Percentiles rank a stretch among this genome's conserved stretches.
phyloP scores from a whole-genome alignment of 371 early-diverging fungal species.

The Mucor racemosus region DNA sequence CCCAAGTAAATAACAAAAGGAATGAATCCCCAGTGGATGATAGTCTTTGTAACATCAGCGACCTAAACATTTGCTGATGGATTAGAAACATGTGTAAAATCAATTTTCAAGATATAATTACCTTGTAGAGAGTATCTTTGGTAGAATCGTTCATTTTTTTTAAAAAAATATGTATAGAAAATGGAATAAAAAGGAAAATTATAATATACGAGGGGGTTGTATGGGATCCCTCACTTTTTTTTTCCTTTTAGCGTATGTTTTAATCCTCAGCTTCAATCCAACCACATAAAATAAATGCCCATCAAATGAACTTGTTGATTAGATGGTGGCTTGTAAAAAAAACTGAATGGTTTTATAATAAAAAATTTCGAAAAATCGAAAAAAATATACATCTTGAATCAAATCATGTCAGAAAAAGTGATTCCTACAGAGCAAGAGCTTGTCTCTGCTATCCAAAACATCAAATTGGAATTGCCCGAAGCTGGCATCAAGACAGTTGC shows the following conservation, averaged over 20 bases:
- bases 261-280: neutral
- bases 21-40: conserved; percentile 73
- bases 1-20: conserved; percentile 72
- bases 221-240: neutral
- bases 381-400: neutral
- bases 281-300: too few relatives aligned
- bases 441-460: conserved; percentile 43
- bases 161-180: conserved; percentile 5
- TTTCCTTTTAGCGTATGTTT: neutral
- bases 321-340: conserved; percentile 14
- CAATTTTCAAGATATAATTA: conserved; percentile 6
- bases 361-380: neutral
- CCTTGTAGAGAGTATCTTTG: conserved; percentile 57
- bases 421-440: conserved; percentile 48
- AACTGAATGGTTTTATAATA: neutral
- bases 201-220: conserved; percentile 1
- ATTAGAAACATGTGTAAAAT: too few relatives aligned
- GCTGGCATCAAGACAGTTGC: conserved; percentile 65
- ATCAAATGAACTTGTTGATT: too few relatives aligned
- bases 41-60: conserved; percentile 60
- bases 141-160: conserved; percentile 56
- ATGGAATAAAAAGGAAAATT: conserved; percentile 16
- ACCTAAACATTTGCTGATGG: conserved; percentile 31
- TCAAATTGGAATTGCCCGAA: conserved; percentile 58
- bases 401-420: conserved; percentile 35